Evolutionary conservation across 345 rosid genomes (phyloP).

Genomic region (Mallotus nudiflorus): DNA sequence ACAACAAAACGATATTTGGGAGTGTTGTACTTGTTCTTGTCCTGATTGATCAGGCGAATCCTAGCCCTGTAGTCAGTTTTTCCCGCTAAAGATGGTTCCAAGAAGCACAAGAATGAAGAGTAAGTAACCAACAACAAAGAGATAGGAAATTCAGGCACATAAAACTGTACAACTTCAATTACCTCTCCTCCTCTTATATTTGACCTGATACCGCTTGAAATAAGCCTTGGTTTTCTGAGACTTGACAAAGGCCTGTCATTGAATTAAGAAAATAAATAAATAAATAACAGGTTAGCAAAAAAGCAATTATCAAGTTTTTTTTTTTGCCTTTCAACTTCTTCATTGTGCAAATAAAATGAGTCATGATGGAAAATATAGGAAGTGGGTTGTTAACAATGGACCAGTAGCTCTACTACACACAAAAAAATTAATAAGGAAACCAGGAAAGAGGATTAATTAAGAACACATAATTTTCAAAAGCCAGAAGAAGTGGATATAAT

Average conservation of each 20-base stretch:
- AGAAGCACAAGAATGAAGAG: not conserved
- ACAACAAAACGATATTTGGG: slow-evolving; percentile 78
- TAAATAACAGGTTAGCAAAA: no score
- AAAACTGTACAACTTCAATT: not conserved
- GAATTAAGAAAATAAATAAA: not conserved
- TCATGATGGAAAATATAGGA: no score
- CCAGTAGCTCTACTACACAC: no score
- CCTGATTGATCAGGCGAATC: slow-evolving; percentile 73
- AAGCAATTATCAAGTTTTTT: no score
- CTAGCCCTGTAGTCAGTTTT: slow-evolving; percentile 80
- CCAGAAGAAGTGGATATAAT: no score
- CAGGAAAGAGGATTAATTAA: no score
- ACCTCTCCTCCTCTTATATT: slow-evolving; percentile 80
- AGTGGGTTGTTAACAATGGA: no score
- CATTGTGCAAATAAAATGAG: no score
- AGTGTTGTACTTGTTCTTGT: slow-evolving; percentile 75
- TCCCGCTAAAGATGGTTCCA: slow-evolving; percentile 38
- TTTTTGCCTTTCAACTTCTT: no score
- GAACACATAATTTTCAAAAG: no score
- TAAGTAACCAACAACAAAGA: not conserved
- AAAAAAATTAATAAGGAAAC: no score
- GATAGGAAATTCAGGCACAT: not conserved
- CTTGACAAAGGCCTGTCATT: slow-evolving; percentile 50
- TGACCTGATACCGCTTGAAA: slow-evolving; percentile 71
- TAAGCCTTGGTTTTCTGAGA: slow-evolving; percentile 57